These are phyloP conservation scores for Cryptococcus maquisensis DNA, from an alignment of 1,284 basidiomycete genomes.

Conservation along the genomic window DNA sequence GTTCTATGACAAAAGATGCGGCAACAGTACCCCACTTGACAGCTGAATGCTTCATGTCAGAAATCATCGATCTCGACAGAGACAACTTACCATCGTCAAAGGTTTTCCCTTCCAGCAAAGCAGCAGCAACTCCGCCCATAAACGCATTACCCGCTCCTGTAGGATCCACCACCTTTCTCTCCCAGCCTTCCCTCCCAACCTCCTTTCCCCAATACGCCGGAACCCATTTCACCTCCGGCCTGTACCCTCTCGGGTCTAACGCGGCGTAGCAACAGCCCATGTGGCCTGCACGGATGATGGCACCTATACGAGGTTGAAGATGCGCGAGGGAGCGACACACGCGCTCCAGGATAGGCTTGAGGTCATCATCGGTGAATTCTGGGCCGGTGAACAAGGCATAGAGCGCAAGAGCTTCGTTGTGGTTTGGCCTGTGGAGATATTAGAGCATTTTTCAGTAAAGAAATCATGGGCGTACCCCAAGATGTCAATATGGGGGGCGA, in stretches of 20 bases:
- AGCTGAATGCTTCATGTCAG: slow-evolving; percentile 16
- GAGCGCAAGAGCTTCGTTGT: slow-evolving; percentile 39
- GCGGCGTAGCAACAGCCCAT: slow-evolving; percentile 30
- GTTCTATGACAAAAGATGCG: slow-evolving; percentile 43
- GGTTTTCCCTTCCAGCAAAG: slow-evolving; percentile 26
- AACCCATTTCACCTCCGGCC: slow-evolving; percentile 24
- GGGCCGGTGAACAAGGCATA: slow-evolving; percentile 15
- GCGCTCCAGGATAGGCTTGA: neutral
- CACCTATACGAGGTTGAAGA: slow-evolving; percentile 19
- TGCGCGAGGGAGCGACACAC: slow-evolving; percentile 11
- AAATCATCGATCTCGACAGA: neutral
- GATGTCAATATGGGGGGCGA: slow-evolving; percentile 28
- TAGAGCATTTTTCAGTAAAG: neutral
- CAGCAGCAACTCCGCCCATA: slow-evolving; percentile 43
- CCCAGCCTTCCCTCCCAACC: slow-evolving; percentile 3
- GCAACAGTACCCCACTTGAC: slow-evolving; percentile 42
- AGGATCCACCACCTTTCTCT: slow-evolving; percentile 36
- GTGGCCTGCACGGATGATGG: slow-evolving; percentile 28
- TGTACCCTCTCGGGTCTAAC: neutral
- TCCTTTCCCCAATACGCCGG: slow-evolving; percentile 27
- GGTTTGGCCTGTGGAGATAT: slow-evolving; percentile 36
- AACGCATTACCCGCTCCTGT: slow-evolving; percentile 47
- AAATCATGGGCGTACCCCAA: slow-evolving; percentile 22
- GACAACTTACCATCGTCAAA: slow-evolving; percentile 32
- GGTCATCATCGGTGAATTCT: slow-evolving; percentile 2